phyloP scores from a whole-genome alignment of 75 land plant genomes.

The Sequoia sempervirens region DNA sequence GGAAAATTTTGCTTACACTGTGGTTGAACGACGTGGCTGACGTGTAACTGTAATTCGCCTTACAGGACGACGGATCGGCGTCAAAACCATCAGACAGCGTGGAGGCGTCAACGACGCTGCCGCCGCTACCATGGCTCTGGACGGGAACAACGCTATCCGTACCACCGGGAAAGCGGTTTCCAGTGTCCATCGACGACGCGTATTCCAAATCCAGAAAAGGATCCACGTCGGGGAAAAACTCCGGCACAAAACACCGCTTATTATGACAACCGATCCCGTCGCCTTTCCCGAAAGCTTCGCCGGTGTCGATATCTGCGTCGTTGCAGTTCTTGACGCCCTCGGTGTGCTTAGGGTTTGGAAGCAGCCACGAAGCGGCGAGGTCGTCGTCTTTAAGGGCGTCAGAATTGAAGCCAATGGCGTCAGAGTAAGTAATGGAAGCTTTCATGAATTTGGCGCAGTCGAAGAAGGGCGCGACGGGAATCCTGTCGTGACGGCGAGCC shows the following conservation, averaged over 20 bases:
- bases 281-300: slow-evolving; percentile 13
- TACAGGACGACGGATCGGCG: slow-evolving; percentile 7
- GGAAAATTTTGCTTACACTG: slow-evolving; percentile 36
- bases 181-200: slow-evolving; percentile 22
- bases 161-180: slow-evolving; percentile 10
- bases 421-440: not conserved
- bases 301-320: not conserved
- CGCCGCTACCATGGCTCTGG: slow-evolving; percentile 6
- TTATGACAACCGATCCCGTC: not conserved
- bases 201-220: slow-evolving; percentile 77
- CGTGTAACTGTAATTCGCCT: slow-evolving; percentile 24
- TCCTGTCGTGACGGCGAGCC: slow-evolving; percentile 66
- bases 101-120: slow-evolving; percentile 1
- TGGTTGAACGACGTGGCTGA: slow-evolving; percentile 42
- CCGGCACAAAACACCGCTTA: slow-evolving; percentile 5
- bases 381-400: slow-evolving; percentile 5
- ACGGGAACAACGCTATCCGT: slow-evolving; percentile 73
- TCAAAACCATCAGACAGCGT: slow-evolving; percentile 10
- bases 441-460: slow-evolving; percentile 14
- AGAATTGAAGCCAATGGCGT: not conserved
- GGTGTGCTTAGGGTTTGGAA: slow-evolving; percentile 39
- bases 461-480: slow-evolving; percentile 39
- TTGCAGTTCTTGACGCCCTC: slow-evolving; percentile 17
- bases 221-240: slow-evolving; percentile 59
- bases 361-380: slow-evolving; percentile 64